Evolutionary conservation across 2,329 filamentous ascomycete genomes (phyloP).

Genomic region (Claviceps capensis): DNA sequence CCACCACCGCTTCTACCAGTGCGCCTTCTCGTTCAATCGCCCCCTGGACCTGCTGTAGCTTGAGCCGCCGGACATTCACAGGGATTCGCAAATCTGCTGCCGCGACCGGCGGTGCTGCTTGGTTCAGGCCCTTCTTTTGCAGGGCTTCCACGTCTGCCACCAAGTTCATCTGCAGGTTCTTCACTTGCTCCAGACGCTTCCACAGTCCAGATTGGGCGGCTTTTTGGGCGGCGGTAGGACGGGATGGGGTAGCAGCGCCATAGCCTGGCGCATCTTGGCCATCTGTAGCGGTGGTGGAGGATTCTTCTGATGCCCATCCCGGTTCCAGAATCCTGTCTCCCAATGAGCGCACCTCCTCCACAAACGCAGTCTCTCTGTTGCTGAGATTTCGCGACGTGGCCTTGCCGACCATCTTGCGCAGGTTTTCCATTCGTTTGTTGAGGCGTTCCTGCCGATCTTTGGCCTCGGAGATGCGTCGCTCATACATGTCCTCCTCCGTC

Average conservation of each 20-base stretch:
- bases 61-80: constrained; percentile 45
- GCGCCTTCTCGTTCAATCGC: constrained; percentile 54
- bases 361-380: constrained; percentile 31
- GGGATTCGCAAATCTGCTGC: constrained; percentile 39
- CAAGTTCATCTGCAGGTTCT: constrained; percentile 34
- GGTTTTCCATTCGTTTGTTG: constrained; percentile 42
- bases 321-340: constrained; percentile 34
- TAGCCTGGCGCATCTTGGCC: neutral
- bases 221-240: neutral
- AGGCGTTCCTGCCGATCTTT: constrained; percentile 43
- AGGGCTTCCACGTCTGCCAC: constrained; percentile 35
- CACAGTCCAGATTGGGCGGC: constrained; percentile 3
- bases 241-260: no score
- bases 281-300: neutral
- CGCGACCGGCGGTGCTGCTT: constrained; percentile 16
- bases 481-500: constrained; percentile 41
- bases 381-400: constrained; percentile 28
- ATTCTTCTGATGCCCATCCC: constrained; percentile 5
- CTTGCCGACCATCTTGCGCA: constrained; percentile 33
- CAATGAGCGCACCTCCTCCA: constrained; percentile 37
- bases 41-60: constrained; percentile 48
- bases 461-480: constrained; percentile 41
- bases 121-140: constrained; percentile 17
- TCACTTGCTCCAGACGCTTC: constrained; percentile 18
- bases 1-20: constrained; percentile 52